Base-by-base conservation (phyloP, 495 filamentous ascomycete species). In the Penicillium egyptiacum region DNA sequence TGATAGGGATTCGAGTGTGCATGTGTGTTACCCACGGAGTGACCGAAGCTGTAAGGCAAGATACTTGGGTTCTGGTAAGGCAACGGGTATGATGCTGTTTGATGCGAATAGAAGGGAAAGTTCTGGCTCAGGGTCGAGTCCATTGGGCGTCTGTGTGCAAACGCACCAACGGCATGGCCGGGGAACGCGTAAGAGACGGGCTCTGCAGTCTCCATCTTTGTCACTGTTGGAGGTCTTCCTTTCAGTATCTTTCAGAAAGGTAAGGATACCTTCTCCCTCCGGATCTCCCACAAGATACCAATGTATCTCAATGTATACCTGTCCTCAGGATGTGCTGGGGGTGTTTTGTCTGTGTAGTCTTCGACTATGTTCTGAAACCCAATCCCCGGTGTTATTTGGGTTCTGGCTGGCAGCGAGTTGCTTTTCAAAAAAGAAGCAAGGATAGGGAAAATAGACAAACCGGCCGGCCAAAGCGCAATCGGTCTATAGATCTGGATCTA, bases 141-240 rank as follows among this genome's bases (percentile, higher is more conserved):
- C 59, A 78, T 69, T 49, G 73, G 59, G 8, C 75, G 75, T 57
- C 74, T 74, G 56, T 70, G 67, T 16, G 65, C 63, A 63, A 73
- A 63, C 23, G 70, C 65, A 19, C 73, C 72, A 41, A 77, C 62
- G 23, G 59, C 62, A 62, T 77, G 74, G 55, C 70, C 67, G 9
- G 75, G 61, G 54, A 77, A 77, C 37, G 74, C 73, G 52, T 74
- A 79, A 22, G 75, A 70, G 25, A 75, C 74, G 1, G 76, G 72
- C 55, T 77, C 75, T 41, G 71, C 66, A 19, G 76, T 72, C 53
- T 79, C 76, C 76, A 79, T 79, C 26, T 39, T 55, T 11, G 11
- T 42, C 39, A 40, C 33, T n/a, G 35, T 41, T 52, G n/a, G 17
- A 25, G 47, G 16, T 48, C 42, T 30, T 55, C 17, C 26, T 50